Percentiles rank a stretch among this genome's conserved stretches.
phyloP scores from a whole-genome alignment of 176 grass and related monocot genomes.

The Phragmites australis region DNA sequence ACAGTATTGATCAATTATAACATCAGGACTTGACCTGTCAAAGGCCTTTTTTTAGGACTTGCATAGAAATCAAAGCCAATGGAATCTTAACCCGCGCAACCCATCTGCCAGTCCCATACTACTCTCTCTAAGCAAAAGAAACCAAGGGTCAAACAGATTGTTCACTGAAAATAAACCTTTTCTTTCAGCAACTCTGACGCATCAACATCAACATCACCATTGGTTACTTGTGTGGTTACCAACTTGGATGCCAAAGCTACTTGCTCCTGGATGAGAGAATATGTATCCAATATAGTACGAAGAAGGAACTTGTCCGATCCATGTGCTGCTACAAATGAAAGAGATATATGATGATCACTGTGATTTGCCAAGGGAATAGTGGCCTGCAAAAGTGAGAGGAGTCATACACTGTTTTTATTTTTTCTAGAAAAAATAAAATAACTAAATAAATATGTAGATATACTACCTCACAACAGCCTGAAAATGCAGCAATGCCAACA shows the following conservation, averaged over 20 bases:
- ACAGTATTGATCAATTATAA: not conserved
- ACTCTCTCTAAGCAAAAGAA: conserved; percentile 1
- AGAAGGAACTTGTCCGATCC: conserved; percentile 89
- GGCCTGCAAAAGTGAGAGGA: conserved; percentile 59
- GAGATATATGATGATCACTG: conserved; percentile 62
- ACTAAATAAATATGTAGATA: conserved; percentile 19
- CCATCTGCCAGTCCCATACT: conserved; percentile 1
- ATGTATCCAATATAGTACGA: conserved; percentile 57
- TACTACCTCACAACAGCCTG: conserved; percentile 92
- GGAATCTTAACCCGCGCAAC: not conserved
- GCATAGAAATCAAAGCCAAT: conserved; percentile 13
- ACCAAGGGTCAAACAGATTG: conserved; percentile 14
- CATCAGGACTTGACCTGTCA: not conserved
- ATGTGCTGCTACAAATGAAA: conserved; percentile 88
- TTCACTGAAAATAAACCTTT: conserved; percentile 62
- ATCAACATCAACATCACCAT: conserved; percentile 50
- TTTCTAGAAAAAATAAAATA: conserved; percentile 6
- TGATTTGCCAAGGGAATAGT: conserved; percentile 76
- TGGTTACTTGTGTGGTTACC: conserved; percentile 48
- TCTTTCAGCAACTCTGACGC: conserved; percentile 83
- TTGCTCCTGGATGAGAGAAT: conserved; percentile 79
- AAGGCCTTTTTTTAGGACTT: not conserved
- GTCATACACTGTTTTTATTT: conserved; percentile 2
- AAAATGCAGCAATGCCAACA: conserved; percentile 79
- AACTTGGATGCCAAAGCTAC: conserved; percentile 66